Evolutionary conservation across 139 green algal species (phyloP), one percentile per base, ranked within the genome.

Genomic region (Haematococcus lacustris): DNA sequence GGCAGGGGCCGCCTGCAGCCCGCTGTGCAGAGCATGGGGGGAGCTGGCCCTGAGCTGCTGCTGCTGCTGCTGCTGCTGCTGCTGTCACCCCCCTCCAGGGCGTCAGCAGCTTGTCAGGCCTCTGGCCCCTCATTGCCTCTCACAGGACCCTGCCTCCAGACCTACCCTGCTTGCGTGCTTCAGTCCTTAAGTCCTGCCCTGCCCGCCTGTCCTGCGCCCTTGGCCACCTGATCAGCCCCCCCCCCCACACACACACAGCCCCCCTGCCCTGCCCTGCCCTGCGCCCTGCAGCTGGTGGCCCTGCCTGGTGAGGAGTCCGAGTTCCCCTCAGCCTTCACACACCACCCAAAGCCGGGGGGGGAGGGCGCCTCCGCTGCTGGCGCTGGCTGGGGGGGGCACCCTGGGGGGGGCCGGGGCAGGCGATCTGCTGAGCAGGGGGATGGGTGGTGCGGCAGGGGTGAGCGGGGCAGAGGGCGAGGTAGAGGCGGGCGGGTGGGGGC

Each of bases 211-310:
- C 40, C 32, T 21, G 7, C 32, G 3, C n/a, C n/a, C 6, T 9
- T 67, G 61, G 39, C 7, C 25, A 9, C 57, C 9, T 9, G 25
- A 4, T 9, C 32, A 64, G 5, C n/a, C 21, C 21, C 23, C 57
- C n/a, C 4, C 17, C 30, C 61, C n/a, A 21, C 2, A 51, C 34
- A 50, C 17, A 51, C 63, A 13, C 5, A 34, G 51, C 21, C 63
- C 26, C 9, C 5, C 1, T n/a, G 32, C 35, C 2, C 9, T 51
- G 13, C 3, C 2, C 17, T 69, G 63, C 35, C 4, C 32, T 39
- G 32, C 2, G 17, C 32, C 23, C n/a, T 69, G 63, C 63, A 69
- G 63, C 50, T 69, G 26, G 63, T 69, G 63, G 63, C 63, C n/a
- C 35, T 69, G 25, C 63, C 63, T n/a, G 63, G 32, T 4, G 63